Conservation (phyloP, 805 yeast genomes). For the Cephaloascus fragrans region DNA sequence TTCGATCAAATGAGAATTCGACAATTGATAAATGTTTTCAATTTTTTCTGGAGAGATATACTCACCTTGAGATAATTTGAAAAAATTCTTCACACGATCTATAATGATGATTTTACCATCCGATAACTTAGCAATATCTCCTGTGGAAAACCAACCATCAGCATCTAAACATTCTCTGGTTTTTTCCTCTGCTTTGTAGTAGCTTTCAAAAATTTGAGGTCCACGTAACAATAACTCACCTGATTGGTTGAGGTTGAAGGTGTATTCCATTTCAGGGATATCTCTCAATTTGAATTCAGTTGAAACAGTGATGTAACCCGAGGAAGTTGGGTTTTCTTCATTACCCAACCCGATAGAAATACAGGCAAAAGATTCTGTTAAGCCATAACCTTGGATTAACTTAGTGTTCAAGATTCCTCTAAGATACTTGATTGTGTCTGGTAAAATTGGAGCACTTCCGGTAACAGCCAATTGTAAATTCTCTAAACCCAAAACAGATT, state of each 20-base stretch:
- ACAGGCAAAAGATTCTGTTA: constrained; percentile 35
- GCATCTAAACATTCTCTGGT: constrained; percentile 18
- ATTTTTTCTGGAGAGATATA: constrained; percentile 21
- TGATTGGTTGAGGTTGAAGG: constrained; percentile 6
- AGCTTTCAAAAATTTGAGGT: constrained; percentile 18
- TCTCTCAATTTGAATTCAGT: constrained; percentile 27
- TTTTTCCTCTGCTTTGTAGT: constrained; percentile 22
- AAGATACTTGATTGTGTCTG: constrained; percentile 26
- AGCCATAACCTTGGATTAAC: constrained; percentile 31
- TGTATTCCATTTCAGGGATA: constrained; percentile 30
- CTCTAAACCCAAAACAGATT: background rate
- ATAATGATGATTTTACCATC: constrained; percentile 15
- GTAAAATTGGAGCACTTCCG: constrained; percentile 33
- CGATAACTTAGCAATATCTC: constrained; percentile 22
- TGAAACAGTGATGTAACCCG: constrained; percentile 22
- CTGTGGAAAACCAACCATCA: constrained; percentile 27
- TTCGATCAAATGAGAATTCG: constrained; percentile 9
- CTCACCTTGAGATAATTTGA: constrained; percentile 22
- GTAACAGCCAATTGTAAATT: background rate
- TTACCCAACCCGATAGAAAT: constrained; percentile 15
- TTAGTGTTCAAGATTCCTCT: constrained; percentile 27
- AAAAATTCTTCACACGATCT: constrained; percentile 22
- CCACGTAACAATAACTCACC: constrained; percentile 29
- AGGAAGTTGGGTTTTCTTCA: constrained; percentile 20
- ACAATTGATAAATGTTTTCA: constrained; percentile 14